Conservation (phyloP, 2,329 filamentous ascomycete genomes). For the Aspergillus felis region DNA sequence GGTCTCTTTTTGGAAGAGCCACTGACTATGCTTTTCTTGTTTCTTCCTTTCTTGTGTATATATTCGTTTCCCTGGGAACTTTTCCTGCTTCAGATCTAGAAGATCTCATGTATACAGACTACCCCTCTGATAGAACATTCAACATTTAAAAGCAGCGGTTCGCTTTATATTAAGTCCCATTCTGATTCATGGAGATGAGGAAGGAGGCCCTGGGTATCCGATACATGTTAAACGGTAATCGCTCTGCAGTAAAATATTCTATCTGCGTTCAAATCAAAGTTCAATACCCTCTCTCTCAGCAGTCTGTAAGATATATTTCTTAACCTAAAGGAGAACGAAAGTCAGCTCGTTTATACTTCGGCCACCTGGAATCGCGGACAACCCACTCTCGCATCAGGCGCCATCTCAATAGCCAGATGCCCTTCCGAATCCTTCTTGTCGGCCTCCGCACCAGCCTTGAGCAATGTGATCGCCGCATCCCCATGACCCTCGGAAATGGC, state of each 20-base stretch:
- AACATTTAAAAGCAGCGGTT: neutral
- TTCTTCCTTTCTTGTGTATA: conserved; percentile 6
- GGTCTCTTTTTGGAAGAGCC: neutral
- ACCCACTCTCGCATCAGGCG: conserved; percentile 77
- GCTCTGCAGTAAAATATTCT: neutral
- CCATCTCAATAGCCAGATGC: conserved; percentile 70
- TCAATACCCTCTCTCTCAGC: conserved; percentile 84
- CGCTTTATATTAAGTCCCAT: neutral
- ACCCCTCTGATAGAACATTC: neutral
- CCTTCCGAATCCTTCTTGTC: conserved; percentile 73
- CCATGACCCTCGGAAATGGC: conserved; percentile 58
- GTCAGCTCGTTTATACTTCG: conserved; percentile 4
- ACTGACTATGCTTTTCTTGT: neutral
- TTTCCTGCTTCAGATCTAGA: neutral
- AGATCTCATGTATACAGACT: neutral
- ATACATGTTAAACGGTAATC: neutral
- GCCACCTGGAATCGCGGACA: neutral
- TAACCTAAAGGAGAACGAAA: conserved; percentile 50
- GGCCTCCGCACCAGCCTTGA: conserved; percentile 80
- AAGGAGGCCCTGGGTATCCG: conserved; percentile 5
- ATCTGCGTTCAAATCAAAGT: conserved; percentile 24
- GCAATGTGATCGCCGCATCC: conserved; percentile 74
- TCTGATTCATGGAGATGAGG: neutral
- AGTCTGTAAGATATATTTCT: conserved; percentile 69
- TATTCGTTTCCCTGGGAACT: neutral